Base-by-base conservation (phyloP, 1,139 yeast genomes). In the Blastobotrys aristatus region DNA sequence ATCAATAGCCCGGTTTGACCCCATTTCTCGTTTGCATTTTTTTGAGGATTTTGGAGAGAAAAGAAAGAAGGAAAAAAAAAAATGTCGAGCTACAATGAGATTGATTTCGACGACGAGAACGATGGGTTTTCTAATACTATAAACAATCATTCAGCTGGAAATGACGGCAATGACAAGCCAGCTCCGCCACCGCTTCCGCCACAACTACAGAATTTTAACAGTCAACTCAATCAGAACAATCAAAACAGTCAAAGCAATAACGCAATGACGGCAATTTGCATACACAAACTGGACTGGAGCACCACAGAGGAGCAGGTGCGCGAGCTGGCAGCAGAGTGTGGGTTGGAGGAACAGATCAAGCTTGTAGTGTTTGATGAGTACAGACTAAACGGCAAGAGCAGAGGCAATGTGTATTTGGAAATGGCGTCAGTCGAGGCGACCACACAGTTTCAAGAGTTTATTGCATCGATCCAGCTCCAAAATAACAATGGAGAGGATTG, bases 281-380 rank as follows among this genome's bases (percentile, higher is more conserved):
- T 44, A 13, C 33, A 33, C 21, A 60, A 62, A 17, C 49, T 64
- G 22, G 60, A 62, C 39, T 64, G 68, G 68, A 62, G 65, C 65
- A 57, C 58, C 5, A 57, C 54, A 11, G 68, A 64, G 44, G 68
- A 64, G 41, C 65, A 63, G n/a, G 60, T 63, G 10, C 55, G 68
- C 11, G 64, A 61, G 2, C 61, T 63, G 57, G 61, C 58, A 0
- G 64, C 57, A 8, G 60, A 54, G 27, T 57, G 59, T 8, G 53
- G 50, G 10, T 46, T 43, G 10, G 67, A 62, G 36, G 50, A 49
- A 7, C 53, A 53, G 18, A 43, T 64, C 13, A 55, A 53, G 38
- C 51, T 48, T 13, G 58, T 64, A 1, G 53, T 63, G 2, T 64
- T 63, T 46, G 64, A 62, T 42, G 68, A 64, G 33, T 62, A 62